Conservation (phyloP, 768 basidiomycete species). For the Lentinula detonsa region DNA sequence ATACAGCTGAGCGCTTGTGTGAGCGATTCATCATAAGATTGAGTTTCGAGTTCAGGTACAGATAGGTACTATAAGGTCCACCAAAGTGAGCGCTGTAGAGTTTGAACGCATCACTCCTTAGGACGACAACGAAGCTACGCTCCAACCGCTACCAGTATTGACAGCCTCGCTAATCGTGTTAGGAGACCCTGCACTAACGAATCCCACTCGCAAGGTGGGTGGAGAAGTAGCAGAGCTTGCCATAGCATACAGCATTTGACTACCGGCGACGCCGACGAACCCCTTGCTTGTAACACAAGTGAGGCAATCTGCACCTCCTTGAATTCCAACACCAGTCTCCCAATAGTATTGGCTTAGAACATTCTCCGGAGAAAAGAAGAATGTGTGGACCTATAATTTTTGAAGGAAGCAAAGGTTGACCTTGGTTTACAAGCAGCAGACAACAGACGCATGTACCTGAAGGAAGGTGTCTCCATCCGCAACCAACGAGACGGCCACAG, state of each 20-base stretch:
- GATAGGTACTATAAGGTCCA: too few relatives aligned
- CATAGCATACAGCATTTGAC: not conserved
- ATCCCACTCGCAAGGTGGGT: not conserved
- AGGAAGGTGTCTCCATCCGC: not conserved
- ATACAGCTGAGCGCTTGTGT: too few relatives aligned
- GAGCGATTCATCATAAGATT: too few relatives aligned
- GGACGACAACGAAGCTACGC: not conserved
- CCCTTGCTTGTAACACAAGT: not conserved
- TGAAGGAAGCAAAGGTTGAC: not conserved
- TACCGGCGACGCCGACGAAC: not conserved
- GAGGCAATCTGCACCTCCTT: not conserved
- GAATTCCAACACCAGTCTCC: not conserved
- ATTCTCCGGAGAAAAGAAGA: not conserved
- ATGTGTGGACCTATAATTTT: not conserved
- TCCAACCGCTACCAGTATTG: not conserved
- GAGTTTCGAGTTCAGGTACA: too few relatives aligned
- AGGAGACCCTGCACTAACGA: not conserved
- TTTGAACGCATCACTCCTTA: not conserved
- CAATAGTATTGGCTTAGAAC: not conserved
- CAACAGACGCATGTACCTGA: not conserved
- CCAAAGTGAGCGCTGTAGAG: too few relatives aligned
- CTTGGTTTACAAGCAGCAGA: not conserved
- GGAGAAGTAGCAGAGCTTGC: not conserved
- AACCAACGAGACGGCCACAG: not conserved
- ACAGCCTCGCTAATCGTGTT: not conserved